phyloP scores from a whole-genome alignment of 108 stramenopile genomes.

The Nitzschia sp. region DNA sequence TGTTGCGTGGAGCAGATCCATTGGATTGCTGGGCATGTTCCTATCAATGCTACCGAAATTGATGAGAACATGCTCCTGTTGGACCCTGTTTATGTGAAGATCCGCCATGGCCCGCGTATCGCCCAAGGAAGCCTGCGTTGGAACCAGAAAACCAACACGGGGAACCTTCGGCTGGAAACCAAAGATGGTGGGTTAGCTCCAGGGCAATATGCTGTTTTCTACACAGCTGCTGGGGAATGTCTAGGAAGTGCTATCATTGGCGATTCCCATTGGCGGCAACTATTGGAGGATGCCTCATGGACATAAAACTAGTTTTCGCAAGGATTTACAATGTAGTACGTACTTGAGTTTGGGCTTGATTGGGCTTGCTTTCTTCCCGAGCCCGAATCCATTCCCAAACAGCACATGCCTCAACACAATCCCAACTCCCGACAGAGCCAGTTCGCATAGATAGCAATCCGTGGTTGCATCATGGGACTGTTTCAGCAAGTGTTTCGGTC shows the following conservation, averaged over 20 bases:
- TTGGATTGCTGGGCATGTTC: conserved; percentile 76
- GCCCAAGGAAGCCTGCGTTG: conserved; percentile 64
- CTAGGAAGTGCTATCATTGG: conserved; percentile 88
- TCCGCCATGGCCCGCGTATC: conserved; percentile 89
- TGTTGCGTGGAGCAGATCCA: conserved; percentile 84
- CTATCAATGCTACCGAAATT: conserved; percentile 11
- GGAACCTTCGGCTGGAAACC: conserved; percentile 56
- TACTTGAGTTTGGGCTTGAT: too few relatives aligned
- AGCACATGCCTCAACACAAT: too few relatives aligned
- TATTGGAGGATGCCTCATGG: background rate
- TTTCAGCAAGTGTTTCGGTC: conserved; percentile 19
- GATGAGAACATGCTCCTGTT: background rate
- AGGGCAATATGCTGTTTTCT: conserved; percentile 94
- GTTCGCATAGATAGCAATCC: background rate
- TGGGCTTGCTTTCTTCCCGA: too few relatives aligned
- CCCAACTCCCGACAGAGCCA: too few relatives aligned
- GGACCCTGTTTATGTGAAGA: conserved; percentile 53
- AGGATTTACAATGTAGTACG: too few relatives aligned
- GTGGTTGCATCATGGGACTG: background rate
- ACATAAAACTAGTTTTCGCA: too few relatives aligned
- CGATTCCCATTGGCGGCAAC: conserved; percentile 70
- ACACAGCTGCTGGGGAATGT: conserved; percentile 81
- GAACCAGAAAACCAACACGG: conserved; percentile 28
- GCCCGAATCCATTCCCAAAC: too few relatives aligned
- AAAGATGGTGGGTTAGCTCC: conserved; percentile 93